phyloP scores from a whole-genome alignment of 1,139 yeast genomes.

The Kurtzmaniella quercitrusa region DNA sequence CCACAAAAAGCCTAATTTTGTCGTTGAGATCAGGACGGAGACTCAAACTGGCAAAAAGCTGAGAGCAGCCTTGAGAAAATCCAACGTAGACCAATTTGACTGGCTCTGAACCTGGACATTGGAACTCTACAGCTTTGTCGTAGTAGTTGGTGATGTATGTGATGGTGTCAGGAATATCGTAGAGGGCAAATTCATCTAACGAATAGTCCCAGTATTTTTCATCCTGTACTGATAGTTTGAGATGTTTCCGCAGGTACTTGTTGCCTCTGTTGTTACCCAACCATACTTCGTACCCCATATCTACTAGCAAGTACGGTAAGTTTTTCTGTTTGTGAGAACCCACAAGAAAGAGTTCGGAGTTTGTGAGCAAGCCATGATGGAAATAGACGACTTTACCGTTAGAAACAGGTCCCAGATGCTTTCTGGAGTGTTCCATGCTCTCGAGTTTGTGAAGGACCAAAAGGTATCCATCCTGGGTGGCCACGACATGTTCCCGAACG shows the following conservation, averaged over 20 bases:
- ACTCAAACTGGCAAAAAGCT: slow-evolving; percentile 40
- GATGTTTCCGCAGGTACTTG: slow-evolving; percentile 36
- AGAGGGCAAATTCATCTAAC: slow-evolving; percentile 79
- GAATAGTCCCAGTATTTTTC: slow-evolving; percentile 77
- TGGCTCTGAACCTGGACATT: neutral
- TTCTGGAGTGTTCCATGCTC: slow-evolving; percentile 4
- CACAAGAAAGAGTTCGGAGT: slow-evolving; percentile 40
- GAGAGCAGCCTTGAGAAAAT: slow-evolving; percentile 46
- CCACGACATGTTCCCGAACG: slow-evolving; percentile 69
- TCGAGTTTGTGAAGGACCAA: slow-evolving; percentile 37
- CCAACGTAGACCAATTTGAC: slow-evolving; percentile 33
- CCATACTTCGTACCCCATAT: slow-evolving; percentile 34
- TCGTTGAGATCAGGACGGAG: slow-evolving; percentile 31
- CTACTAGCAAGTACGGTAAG: slow-evolving; percentile 27
- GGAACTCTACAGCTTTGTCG: neutral
- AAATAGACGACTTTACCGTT: slow-evolving; percentile 29
- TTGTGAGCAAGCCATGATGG: slow-evolving; percentile 46
- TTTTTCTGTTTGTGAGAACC: slow-evolving; percentile 31
- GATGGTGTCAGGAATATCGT: slow-evolving; percentile 75
- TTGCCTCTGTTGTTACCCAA: slow-evolving; percentile 35
- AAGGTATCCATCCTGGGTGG: slow-evolving; percentile 41
- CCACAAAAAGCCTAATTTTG: slow-evolving; percentile 32
- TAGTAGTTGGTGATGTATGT: slow-evolving; percentile 44
- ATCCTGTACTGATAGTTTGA: slow-evolving; percentile 35
- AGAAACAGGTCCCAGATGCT: neutral